Base-by-base conservation (phyloP, 2,329 filamentous ascomycete genomes). In the Aureobasidium vineae region DNA sequence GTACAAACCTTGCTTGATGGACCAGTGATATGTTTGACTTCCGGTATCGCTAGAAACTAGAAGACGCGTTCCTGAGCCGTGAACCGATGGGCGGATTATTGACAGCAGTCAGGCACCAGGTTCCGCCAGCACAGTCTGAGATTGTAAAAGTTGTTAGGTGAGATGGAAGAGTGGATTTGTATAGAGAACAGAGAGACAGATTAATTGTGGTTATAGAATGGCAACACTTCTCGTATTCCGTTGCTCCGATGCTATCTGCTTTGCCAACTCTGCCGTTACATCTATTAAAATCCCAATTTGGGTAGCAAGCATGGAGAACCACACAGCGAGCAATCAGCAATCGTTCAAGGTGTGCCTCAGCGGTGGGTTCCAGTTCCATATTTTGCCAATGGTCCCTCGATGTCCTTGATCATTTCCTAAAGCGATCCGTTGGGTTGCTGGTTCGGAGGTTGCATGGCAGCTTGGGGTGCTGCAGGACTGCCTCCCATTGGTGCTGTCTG, bases 401-500 rank as follows among this genome's bases (percentile, higher is more conserved):
- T 54, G 10, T 38, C 10, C 21, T 36, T 19, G 13, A n/a, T 16
- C 31, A 26, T n/a, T 49, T 52, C 19, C 61, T 64, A 64, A 6
- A 54, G 19, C 16, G 47, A 49, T 13, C 61, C 61, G 28, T 64
- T 64, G n/a, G 60, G 36, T 19, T 52, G 26, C 31, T 53, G 49
- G 19, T 23, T 11, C 45, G 49, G 38, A 26, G 45, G 36, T 21
- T 40, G 61, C 61, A 64, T 64, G 16, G 47, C 11, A 53, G 61
- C 61, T 45, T 43, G 61, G 4, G 49, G 61, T 43, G 61, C 61
- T 61, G 57, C 57, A 26, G 56, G 41, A 49, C 41, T 60, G 41
- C 57, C 43, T 23, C 41, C 43, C 54, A 49, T 61, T 16, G 60
- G 45, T n/a, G 47, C 60, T 54, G 61, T 64, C 49, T 64, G 61